Conservation (phyloP, 345 rosid species). For the Eucalyptus melliodora region DNA sequence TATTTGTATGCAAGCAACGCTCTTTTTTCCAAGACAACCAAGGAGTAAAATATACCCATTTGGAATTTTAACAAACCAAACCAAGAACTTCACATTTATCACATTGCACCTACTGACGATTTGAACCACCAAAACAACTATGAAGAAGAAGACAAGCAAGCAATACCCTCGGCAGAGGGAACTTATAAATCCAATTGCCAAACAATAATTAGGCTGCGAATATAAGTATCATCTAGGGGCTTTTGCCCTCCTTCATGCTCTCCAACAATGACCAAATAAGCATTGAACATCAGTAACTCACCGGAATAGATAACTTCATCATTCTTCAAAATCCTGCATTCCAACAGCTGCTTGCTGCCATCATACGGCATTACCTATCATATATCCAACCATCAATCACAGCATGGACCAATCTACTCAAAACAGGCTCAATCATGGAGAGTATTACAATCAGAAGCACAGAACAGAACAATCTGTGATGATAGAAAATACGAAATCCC, state of each 20-base stretch:
- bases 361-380: conserved; percentile 26
- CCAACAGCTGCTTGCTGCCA: conserved; percentile 1
- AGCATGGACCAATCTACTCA: too few relatives aligned
- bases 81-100: not conserved
- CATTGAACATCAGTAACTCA: too few relatives aligned
- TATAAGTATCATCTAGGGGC: too few relatives aligned
- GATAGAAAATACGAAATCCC: not conserved
- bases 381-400: not conserved
- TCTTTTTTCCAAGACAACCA: not conserved
- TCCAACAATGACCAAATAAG: too few relatives aligned
- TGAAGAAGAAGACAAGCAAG: too few relatives aligned
- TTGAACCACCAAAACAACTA: too few relatives aligned
- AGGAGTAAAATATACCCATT: not conserved
- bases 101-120: not conserved
- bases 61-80: not conserved
- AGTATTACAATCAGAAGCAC: not conserved
- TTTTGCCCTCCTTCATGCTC: too few relatives aligned
- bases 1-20: not conserved
- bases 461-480: not conserved
- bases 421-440: too few relatives aligned
- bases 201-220: not conserved
- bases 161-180: too few relatives aligned
- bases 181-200: too few relatives aligned
- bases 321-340: too few relatives aligned
- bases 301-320: too few relatives aligned